Base-by-base conservation (phyloP, 2,329 filamentous ascomycete species). In the Aspergillus persii region DNA sequence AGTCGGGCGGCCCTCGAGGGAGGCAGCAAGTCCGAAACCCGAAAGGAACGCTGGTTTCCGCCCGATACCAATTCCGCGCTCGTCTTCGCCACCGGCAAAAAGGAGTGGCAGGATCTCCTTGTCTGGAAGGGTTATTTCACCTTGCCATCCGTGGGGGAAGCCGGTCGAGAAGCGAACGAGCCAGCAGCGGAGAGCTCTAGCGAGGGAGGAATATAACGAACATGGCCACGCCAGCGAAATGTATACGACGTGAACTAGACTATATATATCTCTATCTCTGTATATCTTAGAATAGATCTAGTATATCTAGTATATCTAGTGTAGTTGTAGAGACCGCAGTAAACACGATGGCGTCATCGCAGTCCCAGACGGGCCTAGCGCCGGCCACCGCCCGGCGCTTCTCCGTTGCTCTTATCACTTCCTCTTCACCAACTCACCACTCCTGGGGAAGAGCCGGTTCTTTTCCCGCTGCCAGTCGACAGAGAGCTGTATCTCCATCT, bases 1-100 rank as follows among this genome's bases (percentile, higher is more conserved):
- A 90, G 90, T 51, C 83, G 89, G 56, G 90, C 89, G 39, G 92
- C 92, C 0, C 77, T 93, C 0, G 91, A 95, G 71, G 90, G 90
- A 12, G 88, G 90, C 1, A 81, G 84, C 56, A 84, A 91, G 61
- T 81, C 82, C 31, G 85, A 79, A 2, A 90, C 87, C 7, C 82
- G 91, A 47, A 81, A 85, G 52, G 90, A 94, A 61, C 83, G 82
- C 59, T 95, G 91, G 81, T 94, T 96, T 69, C 79, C 83, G 0
- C 79, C 82, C 3, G 78, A 80, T 9, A 72, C 91, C 8, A 87
- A 90, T 66, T 79, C 86, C 3, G 72, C 79, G 1, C 76, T 83
- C 26, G 86, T 94, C 2, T 80, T 92, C 76, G 78, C 76, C n/a
- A 94, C 91, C 0, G 86, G 85, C 12, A 74, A 72, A 9, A 63